Evolutionary conservation across 2,329 filamentous ascomycete species (phyloP).

Genomic region (Emmonsiellopsis sp.): DNA sequence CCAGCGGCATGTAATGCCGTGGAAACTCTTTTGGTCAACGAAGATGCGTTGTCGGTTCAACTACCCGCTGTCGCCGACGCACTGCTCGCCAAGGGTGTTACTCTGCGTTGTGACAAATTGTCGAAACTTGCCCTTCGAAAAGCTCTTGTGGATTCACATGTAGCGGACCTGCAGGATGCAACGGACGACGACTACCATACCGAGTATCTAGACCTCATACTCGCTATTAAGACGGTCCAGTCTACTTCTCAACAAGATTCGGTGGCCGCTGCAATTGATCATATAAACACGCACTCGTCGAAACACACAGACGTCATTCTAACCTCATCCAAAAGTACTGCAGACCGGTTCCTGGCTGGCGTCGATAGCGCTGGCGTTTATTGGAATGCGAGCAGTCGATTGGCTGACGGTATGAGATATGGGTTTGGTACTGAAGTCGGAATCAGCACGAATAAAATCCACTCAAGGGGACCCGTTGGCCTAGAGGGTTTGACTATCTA

Average conservation of each 20-base stretch:
- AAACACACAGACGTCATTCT: constrained; percentile 92
- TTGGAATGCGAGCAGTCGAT: constrained; percentile 91
- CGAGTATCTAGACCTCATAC: constrained; percentile 75
- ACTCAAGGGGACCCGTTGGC: constrained; percentile 84
- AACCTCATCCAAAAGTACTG: constrained; percentile 56
- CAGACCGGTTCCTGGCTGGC: constrained; percentile 72
- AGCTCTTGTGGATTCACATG: constrained; percentile 33
- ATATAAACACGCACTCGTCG: constrained; percentile 88
- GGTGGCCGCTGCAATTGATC: constrained; percentile 63
- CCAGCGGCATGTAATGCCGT: constrained; percentile 89
- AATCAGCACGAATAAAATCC: constrained; percentile 98
- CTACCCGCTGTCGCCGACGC: constrained; percentile 65
- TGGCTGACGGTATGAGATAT: constrained; percentile 94
- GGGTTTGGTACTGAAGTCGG: constrained; percentile 97
- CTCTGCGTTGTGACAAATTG: constrained; percentile 65
- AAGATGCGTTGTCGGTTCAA: constrained; percentile 54
- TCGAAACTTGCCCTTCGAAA: constrained; percentile 55
- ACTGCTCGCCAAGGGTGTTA: constrained; percentile 67
- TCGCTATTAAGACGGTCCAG: constrained; percentile 73
- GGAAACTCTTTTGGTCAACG: constrained; percentile 84
- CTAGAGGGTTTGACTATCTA: constrained; percentile 94
- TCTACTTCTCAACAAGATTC: constrained; percentile 21
- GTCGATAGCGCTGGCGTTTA: constrained; percentile 89
- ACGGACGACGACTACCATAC: constrained; percentile 67
- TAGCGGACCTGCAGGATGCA: constrained; percentile 53